A percentile compares a stretch with the other conserved stretches of the same genome.
These are phyloP conservation scores for Heterobasidion parviporum DNA, from an alignment of 1,284 basidiomycete species.

Conservation along the genomic window DNA sequence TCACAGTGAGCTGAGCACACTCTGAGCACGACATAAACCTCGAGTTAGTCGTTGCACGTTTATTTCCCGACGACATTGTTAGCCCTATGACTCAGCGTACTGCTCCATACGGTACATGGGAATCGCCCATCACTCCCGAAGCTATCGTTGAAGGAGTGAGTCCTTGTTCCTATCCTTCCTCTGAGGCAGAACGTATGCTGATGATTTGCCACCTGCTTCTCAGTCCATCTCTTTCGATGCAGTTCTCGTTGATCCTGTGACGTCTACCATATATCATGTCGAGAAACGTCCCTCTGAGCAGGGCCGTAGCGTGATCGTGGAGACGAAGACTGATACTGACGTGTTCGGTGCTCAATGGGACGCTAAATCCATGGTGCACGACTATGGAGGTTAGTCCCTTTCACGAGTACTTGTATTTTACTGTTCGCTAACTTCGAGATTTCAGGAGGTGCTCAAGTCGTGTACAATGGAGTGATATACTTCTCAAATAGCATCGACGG, in stretches of 20 bases:
- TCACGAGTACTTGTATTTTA: background rate
- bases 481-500: conserved; percentile 50
- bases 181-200: no score
- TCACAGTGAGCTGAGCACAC: no score
- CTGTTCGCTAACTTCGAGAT: background rate
- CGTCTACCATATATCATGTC: conserved; percentile 46
- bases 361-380: conserved; percentile 49
- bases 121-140: conserved; percentile 24
- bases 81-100: background rate
- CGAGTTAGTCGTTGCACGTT: background rate
- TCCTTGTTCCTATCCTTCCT: background rate
- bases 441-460: conserved; percentile 36
- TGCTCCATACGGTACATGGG: conserved; percentile 30
- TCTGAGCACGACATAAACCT: background rate
- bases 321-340: conserved; percentile 36
- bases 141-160: conserved; percentile 42
- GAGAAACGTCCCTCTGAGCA: conserved; percentile 56
- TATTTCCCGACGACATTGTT: background rate
- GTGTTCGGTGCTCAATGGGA: conserved; percentile 46
- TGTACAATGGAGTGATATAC: conserved; percentile 37
- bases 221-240: conserved; percentile 38
- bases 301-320: conserved; percentile 50
- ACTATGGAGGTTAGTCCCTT: conserved; percentile 28
- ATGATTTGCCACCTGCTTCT: background rate
- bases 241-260: conserved; percentile 46